These are phyloP conservation scores for Boletus nobilissimus DNA, from an alignment of 1,284 basidiomycete species.

Conservation along the genomic window DNA sequence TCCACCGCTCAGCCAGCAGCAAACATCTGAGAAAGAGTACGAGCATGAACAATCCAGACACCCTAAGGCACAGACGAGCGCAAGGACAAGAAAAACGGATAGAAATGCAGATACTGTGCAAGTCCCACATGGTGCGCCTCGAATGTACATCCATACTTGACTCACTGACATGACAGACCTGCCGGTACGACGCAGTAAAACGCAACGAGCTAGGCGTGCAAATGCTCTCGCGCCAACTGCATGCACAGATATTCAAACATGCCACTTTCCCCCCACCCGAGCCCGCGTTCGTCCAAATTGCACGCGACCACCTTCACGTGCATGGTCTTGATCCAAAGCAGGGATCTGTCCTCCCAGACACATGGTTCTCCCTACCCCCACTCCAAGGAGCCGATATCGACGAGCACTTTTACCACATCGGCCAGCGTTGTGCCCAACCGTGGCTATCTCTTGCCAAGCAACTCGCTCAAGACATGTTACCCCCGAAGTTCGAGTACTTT, in stretches of 20 bases:
- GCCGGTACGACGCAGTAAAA: constrained; percentile 55
- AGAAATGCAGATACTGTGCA: neutral
- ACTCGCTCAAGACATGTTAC: constrained; percentile 67
- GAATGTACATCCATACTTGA: no score
- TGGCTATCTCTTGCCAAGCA: constrained; percentile 81
- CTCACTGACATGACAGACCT: neutral
- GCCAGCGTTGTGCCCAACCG: constrained; percentile 77
- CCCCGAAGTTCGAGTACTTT: constrained; percentile 79
- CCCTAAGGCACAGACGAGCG: neutral
- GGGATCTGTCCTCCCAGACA: constrained; percentile 83
- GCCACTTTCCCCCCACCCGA: constrained; percentile 72
- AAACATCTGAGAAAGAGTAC: constrained; percentile 13
- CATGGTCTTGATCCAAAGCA: constrained; percentile 86
- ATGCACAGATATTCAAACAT: constrained; percentile 87
- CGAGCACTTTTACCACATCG: constrained; percentile 91
- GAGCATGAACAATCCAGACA: constrained; percentile 10
- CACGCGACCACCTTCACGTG: constrained; percentile 79
- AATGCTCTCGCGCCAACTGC: constrained; percentile 83
- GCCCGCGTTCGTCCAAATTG: constrained; percentile 74
- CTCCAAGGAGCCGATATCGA: constrained; percentile 86
- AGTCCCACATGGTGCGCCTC: constrained; percentile 20
- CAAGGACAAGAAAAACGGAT: constrained; percentile 8
- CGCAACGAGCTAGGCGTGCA: constrained; percentile 94
- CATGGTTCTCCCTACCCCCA: constrained; percentile 83
- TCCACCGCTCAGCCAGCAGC: constrained; percentile 24